A percentile compares a stretch with the other conserved stretches of the same genome.
Evolutionary conservation across 2,329 filamentous ascomycete genomes (phyloP).

Genomic region (Bertia moriformis): DNA sequence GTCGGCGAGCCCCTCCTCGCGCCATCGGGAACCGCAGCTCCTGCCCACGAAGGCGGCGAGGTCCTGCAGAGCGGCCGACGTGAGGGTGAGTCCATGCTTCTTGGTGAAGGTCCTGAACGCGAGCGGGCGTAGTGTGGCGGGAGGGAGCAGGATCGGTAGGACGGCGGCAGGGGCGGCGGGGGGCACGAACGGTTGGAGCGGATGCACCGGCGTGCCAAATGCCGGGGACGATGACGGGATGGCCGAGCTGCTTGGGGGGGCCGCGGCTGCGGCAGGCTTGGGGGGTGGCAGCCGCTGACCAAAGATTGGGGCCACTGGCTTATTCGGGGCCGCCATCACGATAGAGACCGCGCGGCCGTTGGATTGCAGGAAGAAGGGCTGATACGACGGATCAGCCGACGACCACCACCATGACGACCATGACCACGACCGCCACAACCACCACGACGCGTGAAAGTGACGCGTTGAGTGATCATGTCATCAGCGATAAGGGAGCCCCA

Average conservation of each 20-base stretch:
- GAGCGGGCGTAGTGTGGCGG: constrained; percentile 71
- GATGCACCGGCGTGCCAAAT: constrained; percentile 74
- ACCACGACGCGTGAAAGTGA: too few species aligned
- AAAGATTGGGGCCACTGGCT: background rate
- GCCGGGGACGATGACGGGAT: constrained; percentile 81
- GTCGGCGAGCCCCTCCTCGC: constrained; percentile 85
- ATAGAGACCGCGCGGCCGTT: background rate
- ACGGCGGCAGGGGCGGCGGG: constrained; percentile 46
- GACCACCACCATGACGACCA: too few species aligned
- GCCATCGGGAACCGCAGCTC: constrained; percentile 90
- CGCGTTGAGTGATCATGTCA: too few species aligned
- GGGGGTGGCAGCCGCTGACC: too few species aligned
- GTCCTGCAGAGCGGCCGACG: constrained; percentile 70
- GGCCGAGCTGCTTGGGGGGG: constrained; percentile 27
- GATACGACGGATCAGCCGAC: too few species aligned
- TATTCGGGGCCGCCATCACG: background rate
- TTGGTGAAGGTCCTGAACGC: constrained; percentile 95
- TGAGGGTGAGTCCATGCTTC: constrained; percentile 87
- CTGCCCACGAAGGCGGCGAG: constrained; percentile 81
- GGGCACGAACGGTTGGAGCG: constrained; percentile 52
- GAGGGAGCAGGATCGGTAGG: constrained; percentile 76
- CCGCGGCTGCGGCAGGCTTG: too few species aligned
- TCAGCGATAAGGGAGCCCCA: too few species aligned
- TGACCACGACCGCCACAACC: too few species aligned
- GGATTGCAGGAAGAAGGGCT: background rate